Evolutionary conservation across 768 basidiomycete genomes (phyloP), one percentile per base, ranked within the genome.

Genomic region (Holtermanniella nyarrowii): DNA sequence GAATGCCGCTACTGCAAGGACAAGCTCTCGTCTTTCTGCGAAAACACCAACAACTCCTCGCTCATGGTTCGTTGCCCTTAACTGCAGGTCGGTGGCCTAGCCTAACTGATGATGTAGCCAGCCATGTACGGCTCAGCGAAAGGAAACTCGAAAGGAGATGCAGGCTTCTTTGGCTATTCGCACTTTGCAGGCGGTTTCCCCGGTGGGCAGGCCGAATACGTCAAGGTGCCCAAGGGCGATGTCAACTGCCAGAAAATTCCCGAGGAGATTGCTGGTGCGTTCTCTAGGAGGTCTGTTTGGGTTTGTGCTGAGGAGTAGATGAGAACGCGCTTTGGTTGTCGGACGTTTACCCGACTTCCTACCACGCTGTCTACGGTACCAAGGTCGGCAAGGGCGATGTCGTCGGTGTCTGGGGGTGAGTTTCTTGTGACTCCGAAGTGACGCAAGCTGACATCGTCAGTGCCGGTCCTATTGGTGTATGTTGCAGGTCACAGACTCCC

Each of bases 191-290:
- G 68, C 3, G 84, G 84, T 11, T 84, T 81, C 67, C 77, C 85
- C 3, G 85, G 80, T 18, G 84, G 83, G 0, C 85, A 86, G 63
- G 81, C 84, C 0, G 84, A 86, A 66, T 85, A 81, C 59, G 80
- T 82, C 3, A 76, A 82, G 26, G 80, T 86, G 1, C 62, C 61
- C 0, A 64, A 65, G 60, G 86, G 81, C 37, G 77, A 83, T 44
- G 79, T 82, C 41, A 87, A 86, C 69, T 75, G 82, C 27, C 75
- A 86, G 23, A 80, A 80, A 23, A 77, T 87, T 1, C 85, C 85
- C 1, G 78, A 82, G 50, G 72, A 74, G 13, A 73, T 88, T 5
- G 59, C 80, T 2, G 79, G 86, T 68, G 83, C 85, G 72, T 75
- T 79, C 53, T 61, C n/a, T n/a, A n/a, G n/a, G n/a, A 12, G n/a